Evolutionary conservation across 2,329 filamentous ascomycete species (phyloP).

Genomic region (Diaporthe humulicola): DNA sequence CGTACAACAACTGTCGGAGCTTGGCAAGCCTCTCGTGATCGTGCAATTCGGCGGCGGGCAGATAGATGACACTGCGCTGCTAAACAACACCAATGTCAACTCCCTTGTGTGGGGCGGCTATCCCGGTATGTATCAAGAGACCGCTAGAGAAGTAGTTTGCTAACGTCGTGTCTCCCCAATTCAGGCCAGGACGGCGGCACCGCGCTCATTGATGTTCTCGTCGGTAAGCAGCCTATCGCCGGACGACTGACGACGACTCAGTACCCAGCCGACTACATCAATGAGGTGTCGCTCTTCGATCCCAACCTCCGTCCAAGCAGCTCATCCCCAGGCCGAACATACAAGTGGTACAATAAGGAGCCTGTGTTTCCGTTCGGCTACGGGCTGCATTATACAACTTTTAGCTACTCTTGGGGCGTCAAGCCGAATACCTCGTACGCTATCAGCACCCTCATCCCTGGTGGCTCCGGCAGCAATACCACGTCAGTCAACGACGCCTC

Average conservation of each 20-base stretch:
- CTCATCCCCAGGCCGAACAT: constrained; percentile 61
- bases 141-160: not conserved
- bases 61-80: constrained; percentile 48
- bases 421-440: not conserved
- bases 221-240: not conserved
- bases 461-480: not conserved
- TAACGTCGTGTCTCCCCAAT: not conserved
- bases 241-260: not conserved
- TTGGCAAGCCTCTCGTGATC: not conserved
- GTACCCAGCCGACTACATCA: constrained; percentile 60
- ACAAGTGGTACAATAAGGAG: constrained; percentile 66
- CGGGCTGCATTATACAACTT: constrained; percentile 70
- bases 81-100: constrained; percentile 59
- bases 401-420: constrained; percentile 49
- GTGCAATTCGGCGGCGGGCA: constrained; percentile 7
- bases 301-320: constrained; percentile 63
- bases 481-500: not conserved
- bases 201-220: not conserved
- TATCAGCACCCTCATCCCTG: not conserved
- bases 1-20: not conserved
- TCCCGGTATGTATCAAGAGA: constrained; percentile 68
- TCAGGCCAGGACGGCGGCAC: not conserved
- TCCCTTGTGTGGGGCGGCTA: constrained; percentile 67
- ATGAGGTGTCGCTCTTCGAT: constrained; percentile 65
- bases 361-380: constrained; percentile 65